Evolutionary conservation across 176 grass and related monocot genomes (phyloP), one percentile per base, ranked within the genome.

Genomic region (Rhynchospora pubera): DNA sequence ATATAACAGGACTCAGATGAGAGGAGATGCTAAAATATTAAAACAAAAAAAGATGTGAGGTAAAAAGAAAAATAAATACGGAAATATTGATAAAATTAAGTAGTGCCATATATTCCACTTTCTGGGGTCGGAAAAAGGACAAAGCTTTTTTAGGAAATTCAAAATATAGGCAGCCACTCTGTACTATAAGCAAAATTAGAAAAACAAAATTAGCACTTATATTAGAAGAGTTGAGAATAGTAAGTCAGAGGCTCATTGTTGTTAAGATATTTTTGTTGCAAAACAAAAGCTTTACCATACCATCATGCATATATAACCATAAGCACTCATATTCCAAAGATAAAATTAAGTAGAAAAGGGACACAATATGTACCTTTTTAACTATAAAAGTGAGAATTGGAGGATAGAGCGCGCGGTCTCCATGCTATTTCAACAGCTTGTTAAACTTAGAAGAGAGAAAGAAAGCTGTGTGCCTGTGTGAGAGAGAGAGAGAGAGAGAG

Each of bases 401-500:
- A 66, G n/a, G 18, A 65, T 51, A 26, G n/a, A n/a, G n/a, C n/a
- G n/a, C 43, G 51, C 51, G 11, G 22, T 80, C 32, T 23, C 34
- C 53, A 46, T 60, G 77, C 1, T 39, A 44, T 42, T 24, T 56
- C 3, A 55, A 57, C 46, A 6, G 43, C 24, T 6, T 44, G 39
- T 56, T 28, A 28, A 28, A 28, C 26, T 28, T 10, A 48, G 14
- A 48, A 74, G 13, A 74, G 48, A 83, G 43, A 32, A 24, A 74
- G 13, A 83, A 50, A 72, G 13, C 5, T 73, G 65, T 39, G 48
- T 68, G 22, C 43, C n/a, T n/a, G n/a, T n/a, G n/a, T n/a, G 46
- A 75, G 22, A 44, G 57, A 64, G 18, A 65, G 60, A 81, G 60
- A 34, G 28, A 57, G 52, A 84, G 66, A 84, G 63, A 76, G 12